These are phyloP conservation scores for Aspergillus pseudotamarii DNA, from an alignment of 2,329 filamentous ascomycete genomes.

Conservation along the genomic window DNA sequence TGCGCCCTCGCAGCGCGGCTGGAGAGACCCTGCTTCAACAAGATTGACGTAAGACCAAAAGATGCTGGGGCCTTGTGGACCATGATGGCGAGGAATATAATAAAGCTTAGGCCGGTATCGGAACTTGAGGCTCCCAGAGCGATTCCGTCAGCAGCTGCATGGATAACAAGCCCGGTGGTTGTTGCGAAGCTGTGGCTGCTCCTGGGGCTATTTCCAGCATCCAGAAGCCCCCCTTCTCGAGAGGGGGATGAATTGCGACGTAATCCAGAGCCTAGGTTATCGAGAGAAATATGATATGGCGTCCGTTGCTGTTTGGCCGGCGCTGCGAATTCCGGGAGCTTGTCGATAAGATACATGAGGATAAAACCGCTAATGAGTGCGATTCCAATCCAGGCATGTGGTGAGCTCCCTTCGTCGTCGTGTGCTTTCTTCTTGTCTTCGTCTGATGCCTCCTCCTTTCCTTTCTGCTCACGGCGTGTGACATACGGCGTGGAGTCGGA, in stretches of 20 bases:
- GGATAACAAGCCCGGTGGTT: constrained; percentile 92
- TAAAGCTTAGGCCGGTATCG: constrained; percentile 76
- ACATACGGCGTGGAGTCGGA: constrained; percentile 25
- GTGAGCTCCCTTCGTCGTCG: constrained; percentile 50
- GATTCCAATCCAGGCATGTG: constrained; percentile 80
- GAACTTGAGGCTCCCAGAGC: constrained; percentile 90
- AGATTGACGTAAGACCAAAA: constrained; percentile 86
- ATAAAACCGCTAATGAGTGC: constrained; percentile 87
- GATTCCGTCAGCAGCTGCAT: constrained; percentile 92
- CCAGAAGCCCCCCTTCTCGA: constrained; percentile 41
- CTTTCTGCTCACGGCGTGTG: constrained; percentile 27
- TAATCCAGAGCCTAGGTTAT: constrained; percentile 68
- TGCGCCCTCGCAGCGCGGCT: constrained; percentile 84
- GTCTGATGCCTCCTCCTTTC: constrained; percentile 34
- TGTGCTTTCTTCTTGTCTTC: constrained; percentile 40
- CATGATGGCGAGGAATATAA: constrained; percentile 96
- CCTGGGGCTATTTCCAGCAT: constrained; percentile 31
- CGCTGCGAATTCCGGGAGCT: constrained; percentile 73
- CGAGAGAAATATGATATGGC: constrained; percentile 84
- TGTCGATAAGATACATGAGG: constrained; percentile 95
- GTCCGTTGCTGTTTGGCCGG: constrained; percentile 65
- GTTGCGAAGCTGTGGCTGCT: constrained; percentile 69
- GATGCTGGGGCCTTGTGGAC: constrained; percentile 95
- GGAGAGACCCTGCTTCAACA: constrained; percentile 87
- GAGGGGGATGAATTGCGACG: constrained; percentile 46